Evolutionary conservation across 1,139 yeast species (phyloP), one percentile per base, ranked within the genome.

Genomic region (Suhomyces taliae): DNA sequence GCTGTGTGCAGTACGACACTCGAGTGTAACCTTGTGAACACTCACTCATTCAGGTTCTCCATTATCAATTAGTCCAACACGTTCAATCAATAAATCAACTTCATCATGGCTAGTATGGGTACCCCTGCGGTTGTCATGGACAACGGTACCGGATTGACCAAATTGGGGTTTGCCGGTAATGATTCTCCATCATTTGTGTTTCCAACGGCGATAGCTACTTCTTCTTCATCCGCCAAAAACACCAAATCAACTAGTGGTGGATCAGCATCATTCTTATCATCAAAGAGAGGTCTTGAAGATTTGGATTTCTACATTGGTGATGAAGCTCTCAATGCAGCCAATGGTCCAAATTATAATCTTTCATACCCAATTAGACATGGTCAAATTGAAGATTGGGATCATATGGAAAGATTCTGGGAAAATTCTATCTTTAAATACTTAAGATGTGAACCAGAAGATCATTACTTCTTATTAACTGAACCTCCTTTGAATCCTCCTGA

Each of bases 391-490:
- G 90, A 93, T 66, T 93, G 99, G 99, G 99, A 95, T 71, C 97
- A 93, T 65, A 93, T 93, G 99, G 99, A 93, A 69, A 79, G 99
- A 64, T 91, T 90, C 69, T 93, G 99, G 99, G 98, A 93, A 65
- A 88, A 88, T 62, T 89, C 97, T 39, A 91, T 93, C 61, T 93
- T 93, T 76, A 91, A 93, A 70, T 93, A 93, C 66, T 79, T 93
- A 60, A 83, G 97, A 68, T 90, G 98, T 66, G 99, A 93, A 69
- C 99, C 99, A 7, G 99, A 93, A 67, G 99, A 93, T 69, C 99
- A 93, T 63, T 90, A 90, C 67, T 93, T 93, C 68, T 76, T 93
- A 52, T 73, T 93, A 58, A 93, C 99, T 44, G 99, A 93, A 71
- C 99, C 99, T 12, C 99, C 99, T 31, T 81, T 95, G 60, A 95